A percentile compares a stretch with the other conserved stretches of the same genome.
Conservation (phyloP, 164 flowering plant species). For the Tetrastigma voinierianum region DNA sequence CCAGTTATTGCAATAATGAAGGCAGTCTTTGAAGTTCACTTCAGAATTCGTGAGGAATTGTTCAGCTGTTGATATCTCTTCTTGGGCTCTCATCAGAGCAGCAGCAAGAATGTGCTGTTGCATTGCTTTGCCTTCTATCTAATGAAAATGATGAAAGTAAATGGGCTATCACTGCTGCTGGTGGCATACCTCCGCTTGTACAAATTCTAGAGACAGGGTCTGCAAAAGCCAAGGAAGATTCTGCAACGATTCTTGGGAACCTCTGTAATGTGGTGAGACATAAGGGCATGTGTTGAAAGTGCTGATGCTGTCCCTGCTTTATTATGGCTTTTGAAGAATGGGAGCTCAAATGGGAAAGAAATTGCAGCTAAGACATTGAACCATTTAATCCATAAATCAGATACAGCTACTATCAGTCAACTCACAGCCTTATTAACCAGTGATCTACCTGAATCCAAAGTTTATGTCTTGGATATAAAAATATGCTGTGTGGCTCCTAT, state of each 20-base stretch:
- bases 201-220: constrained; percentile 97
- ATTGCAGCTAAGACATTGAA: constrained; percentile 93
- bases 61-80: constrained; percentile 94
- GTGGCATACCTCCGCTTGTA: constrained; percentile 99
- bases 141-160: constrained; percentile 96
- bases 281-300: constrained; percentile 98
- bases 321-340: constrained; percentile 93
- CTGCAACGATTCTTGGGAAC: constrained; percentile 91
- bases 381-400: constrained; percentile 94
- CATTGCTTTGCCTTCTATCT: constrained; percentile 79
- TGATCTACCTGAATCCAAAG: constrained; percentile 94
- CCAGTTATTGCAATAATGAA: constrained; percentile 66
- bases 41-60: constrained; percentile 96
- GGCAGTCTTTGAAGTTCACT: constrained; percentile 91
- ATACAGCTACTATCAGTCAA: constrained; percentile 95
- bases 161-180: constrained; percentile 99
- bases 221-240: constrained; percentile 92
- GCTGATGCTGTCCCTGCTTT: constrained; percentile 99
- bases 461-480: constrained; percentile 92
- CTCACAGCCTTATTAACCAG: constrained; percentile 86
- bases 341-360: constrained; percentile 86
- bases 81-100: constrained; percentile 99
- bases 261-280: constrained; percentile 96
- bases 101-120: constrained; percentile 97
- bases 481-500: constrained; percentile 83